Conservation (phyloP, 2,329 filamentous ascomycete species). For the Spiromastix sp. region DNA sequence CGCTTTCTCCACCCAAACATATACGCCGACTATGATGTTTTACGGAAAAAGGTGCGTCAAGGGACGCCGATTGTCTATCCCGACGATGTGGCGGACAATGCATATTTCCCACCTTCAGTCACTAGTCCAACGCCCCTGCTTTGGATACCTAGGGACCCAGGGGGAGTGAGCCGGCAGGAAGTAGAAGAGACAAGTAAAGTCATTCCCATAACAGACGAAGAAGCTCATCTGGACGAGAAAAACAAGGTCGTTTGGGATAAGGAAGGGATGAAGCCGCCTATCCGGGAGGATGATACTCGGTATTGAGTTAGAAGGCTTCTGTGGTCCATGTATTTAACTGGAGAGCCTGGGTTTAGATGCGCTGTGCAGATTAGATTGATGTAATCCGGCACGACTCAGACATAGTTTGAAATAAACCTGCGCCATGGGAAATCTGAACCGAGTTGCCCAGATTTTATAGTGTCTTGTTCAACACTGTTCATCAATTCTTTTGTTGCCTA, state of each 20-base stretch:
- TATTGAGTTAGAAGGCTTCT: too few species aligned
- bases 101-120: constrained; percentile 65
- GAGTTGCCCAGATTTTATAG: too few species aligned
- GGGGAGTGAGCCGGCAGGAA: constrained; percentile 66
- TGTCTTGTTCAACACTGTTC: too few species aligned
- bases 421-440: too few species aligned
- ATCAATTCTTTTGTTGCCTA: too few species aligned
- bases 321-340: too few species aligned
- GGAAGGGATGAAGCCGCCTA: constrained; percentile 45
- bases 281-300: constrained; percentile 44
- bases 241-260: constrained; percentile 54
- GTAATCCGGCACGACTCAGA: too few species aligned
- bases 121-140: constrained; percentile 52
- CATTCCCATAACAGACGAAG: constrained; percentile 72
- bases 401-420: too few species aligned
- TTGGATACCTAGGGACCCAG: constrained; percentile 71
- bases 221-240: constrained; percentile 59
- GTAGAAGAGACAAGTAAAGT: constrained; percentile 58
- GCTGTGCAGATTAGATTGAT: too few species aligned
- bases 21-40: constrained; percentile 62
- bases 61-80: constrained; percentile 50
- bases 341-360: too few species aligned
- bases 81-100: constrained; percentile 50
- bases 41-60: constrained; percentile 59
- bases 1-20: constrained; percentile 63